Evolutionary conservation across 139 green algal genomes (phyloP), one percentile per base, ranked within the genome.

Genomic region (Yamagishiella unicocca): DNA sequence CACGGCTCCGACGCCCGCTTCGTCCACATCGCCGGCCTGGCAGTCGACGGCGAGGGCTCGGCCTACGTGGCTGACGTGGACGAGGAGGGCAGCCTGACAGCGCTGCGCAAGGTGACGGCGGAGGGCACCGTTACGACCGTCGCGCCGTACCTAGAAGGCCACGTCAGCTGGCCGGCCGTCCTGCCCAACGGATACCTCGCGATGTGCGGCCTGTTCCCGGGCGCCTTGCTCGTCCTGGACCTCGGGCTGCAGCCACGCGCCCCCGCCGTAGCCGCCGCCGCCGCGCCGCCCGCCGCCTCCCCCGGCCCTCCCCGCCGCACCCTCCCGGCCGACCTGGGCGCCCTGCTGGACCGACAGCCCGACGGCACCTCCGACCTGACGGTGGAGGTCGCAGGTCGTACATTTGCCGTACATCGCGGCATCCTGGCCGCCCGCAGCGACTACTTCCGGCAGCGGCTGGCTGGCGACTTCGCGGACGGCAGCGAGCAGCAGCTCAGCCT

Each of bases 401-500:
- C 22, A 29, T 64, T 64, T 43, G 2, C 0, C 7, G 72, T 12
- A n/a, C 72, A 64, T 43, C 43, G 72, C 29, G 29, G 12, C 12
- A 8, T 82, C 5, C 74, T 82, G 31, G 17, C 1, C 19, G 74
- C 74, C 1, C 74, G 74, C 46, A 46, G n/a, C 14, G 45, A 45
- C 31, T 82, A 82, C 74, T 82, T 82, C 46, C 31, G 31, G 74
- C 74, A 82, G 74, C 72, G 43, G 27, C 72, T 80, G 72, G 72
- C 22, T 27, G 72, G 12, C 27, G 40, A 4, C 29, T 80, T 80
- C 12, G 43, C 7, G 43, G 72, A 80, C 25, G 72, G 29, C 33
- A 3, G 43, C 3, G 72, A 29, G n/a, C 58, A 72, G 40, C 9
- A 61, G 71, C 40, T 80, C 7, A 17, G 42, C 27, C 72, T 80